Percentiles rank a stretch among this genome's conserved stretches.
Evolutionary conservation across 2,329 filamentous ascomycete species (phyloP).

Genomic region (Ampelomyces quisqualis): DNA sequence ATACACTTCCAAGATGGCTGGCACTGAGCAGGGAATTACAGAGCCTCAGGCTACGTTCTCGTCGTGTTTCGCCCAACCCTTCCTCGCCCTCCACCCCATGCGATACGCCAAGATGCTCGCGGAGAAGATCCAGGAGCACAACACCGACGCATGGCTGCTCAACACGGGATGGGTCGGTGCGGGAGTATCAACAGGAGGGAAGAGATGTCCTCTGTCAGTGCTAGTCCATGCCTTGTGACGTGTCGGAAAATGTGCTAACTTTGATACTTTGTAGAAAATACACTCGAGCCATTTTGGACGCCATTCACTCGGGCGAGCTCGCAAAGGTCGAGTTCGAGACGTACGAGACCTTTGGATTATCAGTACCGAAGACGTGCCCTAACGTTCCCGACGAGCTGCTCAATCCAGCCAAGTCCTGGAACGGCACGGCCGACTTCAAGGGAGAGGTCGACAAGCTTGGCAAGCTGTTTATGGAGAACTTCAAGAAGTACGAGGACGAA

Average conservation of each 20-base stretch:
- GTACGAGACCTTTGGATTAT: conserved; percentile 95
- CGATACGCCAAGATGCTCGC: conserved; percentile 98
- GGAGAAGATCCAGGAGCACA: conserved; percentile 94
- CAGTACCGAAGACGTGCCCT: conserved; percentile 88
- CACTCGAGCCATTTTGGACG: conserved; percentile 95
- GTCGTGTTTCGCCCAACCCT: conserved; percentile 98
- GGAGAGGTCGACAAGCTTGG: conserved; percentile 89
- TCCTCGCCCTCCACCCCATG: conserved; percentile 98
- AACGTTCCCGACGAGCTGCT: conserved; percentile 88
- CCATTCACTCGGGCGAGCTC: conserved; percentile 95
- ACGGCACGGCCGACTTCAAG: conserved; percentile 77
- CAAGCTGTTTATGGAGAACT: conserved; percentile 91
- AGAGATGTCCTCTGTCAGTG: too few species aligned
- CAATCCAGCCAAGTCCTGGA: conserved; percentile 94
- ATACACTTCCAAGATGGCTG: conserved; percentile 99
- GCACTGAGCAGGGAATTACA: conserved; percentile 93
- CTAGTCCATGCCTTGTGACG: too few species aligned
- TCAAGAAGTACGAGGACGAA: conserved; percentile 88
- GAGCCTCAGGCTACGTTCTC: conserved; percentile 99
- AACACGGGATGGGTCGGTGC: conserved; percentile 98
- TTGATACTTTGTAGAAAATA: conserved; percentile 58
- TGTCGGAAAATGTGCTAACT: too few species aligned
- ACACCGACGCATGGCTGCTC: conserved; percentile 95
- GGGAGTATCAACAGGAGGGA: conserved; percentile 84
- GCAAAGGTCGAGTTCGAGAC: conserved; percentile 90